These are phyloP conservation scores for Mycena chlorophos DNA, from an alignment of 768 basidiomycete genomes.

Conservation along the genomic window DNA sequence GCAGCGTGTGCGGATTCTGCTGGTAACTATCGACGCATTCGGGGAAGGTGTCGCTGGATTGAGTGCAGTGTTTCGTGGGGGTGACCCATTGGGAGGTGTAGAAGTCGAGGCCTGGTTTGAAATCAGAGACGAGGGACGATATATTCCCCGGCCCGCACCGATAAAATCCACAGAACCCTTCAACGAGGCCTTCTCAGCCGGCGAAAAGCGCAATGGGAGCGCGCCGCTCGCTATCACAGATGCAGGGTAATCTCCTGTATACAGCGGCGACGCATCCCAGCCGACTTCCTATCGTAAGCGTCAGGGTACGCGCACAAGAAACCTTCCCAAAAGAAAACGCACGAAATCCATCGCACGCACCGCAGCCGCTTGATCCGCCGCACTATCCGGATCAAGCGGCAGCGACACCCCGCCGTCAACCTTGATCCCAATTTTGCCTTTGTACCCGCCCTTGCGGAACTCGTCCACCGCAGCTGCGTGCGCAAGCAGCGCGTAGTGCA, in stretches of 20 bases:
- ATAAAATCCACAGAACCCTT: conserved; percentile 23
- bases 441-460: conserved; percentile 19
- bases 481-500: conserved; percentile 20
- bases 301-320: not conserved
- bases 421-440: conserved; percentile 23
- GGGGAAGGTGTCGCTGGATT: conserved; percentile 11
- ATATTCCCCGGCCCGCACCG: not conserved
- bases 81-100: conserved; percentile 23
- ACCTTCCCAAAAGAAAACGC: conserved; percentile 1
- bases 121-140: not conserved
- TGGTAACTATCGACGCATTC: conserved; percentile 19
- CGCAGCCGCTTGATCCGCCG: conserved; percentile 17
- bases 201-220: conserved; percentile 10
- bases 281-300: conserved; percentile 15
- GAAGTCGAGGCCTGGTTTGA: conserved; percentile 19
- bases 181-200: conserved; percentile 16
- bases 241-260: conserved; percentile 20
- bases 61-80: conserved; percentile 11
- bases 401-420: conserved; percentile 20
- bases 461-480: conserved; percentile 23
- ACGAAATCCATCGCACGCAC: conserved; percentile 24
- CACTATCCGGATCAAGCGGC: conserved; percentile 12
- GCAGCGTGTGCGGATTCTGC: conserved; percentile 13
- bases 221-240: conserved; percentile 18
- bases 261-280: conserved; percentile 20